Conservation (phyloP, 441 rosid genomes). For the Erodium chrysanthum region DNA sequence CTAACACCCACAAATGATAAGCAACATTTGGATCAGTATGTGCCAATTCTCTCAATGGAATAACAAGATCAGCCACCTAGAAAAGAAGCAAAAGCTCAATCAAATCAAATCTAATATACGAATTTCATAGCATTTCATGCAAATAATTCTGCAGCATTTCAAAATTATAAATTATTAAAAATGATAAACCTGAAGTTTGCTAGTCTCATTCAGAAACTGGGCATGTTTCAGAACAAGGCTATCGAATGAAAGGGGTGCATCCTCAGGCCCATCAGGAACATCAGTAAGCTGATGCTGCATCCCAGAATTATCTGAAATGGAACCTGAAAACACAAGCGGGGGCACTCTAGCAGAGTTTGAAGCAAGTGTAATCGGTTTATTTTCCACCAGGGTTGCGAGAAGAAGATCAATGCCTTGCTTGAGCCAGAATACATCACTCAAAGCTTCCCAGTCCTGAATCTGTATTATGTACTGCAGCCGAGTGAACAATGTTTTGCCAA, state of each 20-base stretch:
- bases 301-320: slow-evolving; percentile 49
- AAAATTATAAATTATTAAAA: background rate
- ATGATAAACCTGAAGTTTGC: slow-evolving; percentile 72
- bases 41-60: slow-evolving; percentile 87
- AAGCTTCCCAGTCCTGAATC: slow-evolving; percentile 94
- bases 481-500: slow-evolving; percentile 60
- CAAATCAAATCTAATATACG: background rate
- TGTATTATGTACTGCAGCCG: slow-evolving; percentile 83
- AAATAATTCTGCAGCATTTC: background rate
- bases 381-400: slow-evolving; percentile 76
- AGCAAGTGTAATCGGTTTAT: slow-evolving; percentile 84
- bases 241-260: slow-evolving; percentile 61
- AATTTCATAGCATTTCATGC: too few relatives aligned
- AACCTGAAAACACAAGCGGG: slow-evolving; percentile 46
- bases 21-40: slow-evolving; percentile 93
- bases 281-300: slow-evolving; percentile 48
- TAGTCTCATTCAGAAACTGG: slow-evolving; percentile 67
- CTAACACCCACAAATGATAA: slow-evolving; percentile 92
- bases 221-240: slow-evolving; percentile 69
- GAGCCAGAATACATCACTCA: slow-evolving; percentile 98
- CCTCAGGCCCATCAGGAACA: slow-evolving; percentile 55
- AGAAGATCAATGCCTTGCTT: slow-evolving; percentile 99
- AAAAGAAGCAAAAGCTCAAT: slow-evolving; percentile 14
- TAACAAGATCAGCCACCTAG: slow-evolving; percentile 86
- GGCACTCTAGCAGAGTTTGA: slow-evolving; percentile 87